A percentile compares a stretch with the other conserved stretches of the same genome.
Evolutionary conservation across 1,139 yeast genomes (phyloP).

Genomic region (Sugiyamaella paludigena): DNA sequence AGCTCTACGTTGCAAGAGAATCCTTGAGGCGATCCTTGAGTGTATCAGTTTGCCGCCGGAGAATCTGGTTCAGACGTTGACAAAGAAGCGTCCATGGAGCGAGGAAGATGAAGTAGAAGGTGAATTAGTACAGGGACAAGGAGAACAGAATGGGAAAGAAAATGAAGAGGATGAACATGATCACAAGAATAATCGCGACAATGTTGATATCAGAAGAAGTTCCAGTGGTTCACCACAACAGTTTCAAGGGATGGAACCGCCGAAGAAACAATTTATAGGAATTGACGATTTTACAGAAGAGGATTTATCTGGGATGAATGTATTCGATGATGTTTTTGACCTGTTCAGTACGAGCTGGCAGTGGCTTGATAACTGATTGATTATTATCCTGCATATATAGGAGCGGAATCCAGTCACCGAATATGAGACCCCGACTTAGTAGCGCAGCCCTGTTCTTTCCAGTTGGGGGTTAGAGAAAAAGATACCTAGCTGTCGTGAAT

Average conservation of each 20-base stretch:
- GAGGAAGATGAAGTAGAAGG: not conserved
- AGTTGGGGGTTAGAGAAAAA: too few species aligned
- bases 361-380: conserved; percentile 8
- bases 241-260: too few species aligned
- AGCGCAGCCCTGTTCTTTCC: too few species aligned
- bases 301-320: not conserved
- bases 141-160: too few species aligned
- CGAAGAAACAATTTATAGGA: too few species aligned
- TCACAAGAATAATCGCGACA: too few species aligned
- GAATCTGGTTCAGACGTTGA: not conserved
- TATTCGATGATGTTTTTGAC: conserved; percentile 17
- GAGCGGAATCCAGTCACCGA: not conserved
- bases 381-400: not conserved
- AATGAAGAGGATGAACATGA: too few species aligned
- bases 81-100: not conserved
- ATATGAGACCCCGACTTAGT: too few species aligned
- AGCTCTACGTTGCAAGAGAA: conserved; percentile 16
- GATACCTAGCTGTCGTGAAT: too few species aligned
- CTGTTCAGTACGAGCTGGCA: conserved; percentile 14
- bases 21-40: conserved; percentile 11
- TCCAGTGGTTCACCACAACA: too few species aligned
- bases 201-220: too few species aligned
- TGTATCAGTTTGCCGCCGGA: not conserved
- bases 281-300: not conserved
- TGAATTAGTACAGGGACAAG: not conserved